Conservation (phyloP, 2,329 filamentous ascomycete genomes). For the Claviceps sorghi region DNA sequence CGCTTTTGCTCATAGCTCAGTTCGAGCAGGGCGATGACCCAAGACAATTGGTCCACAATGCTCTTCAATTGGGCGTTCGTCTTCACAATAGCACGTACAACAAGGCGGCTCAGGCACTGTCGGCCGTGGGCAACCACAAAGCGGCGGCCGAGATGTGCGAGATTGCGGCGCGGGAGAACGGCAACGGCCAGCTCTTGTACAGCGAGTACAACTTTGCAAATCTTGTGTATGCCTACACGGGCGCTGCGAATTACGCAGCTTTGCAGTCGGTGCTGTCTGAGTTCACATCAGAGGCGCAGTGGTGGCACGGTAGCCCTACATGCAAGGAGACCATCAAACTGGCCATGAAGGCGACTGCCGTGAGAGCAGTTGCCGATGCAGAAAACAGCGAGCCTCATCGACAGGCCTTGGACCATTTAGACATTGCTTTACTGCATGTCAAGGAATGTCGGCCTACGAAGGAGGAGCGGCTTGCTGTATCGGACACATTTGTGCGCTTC, state of each 20-base stretch:
- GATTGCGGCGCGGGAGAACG: conserved; percentile 22
- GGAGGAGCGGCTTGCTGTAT: conserved; percentile 9
- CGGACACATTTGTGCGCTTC: conserved; percentile 10
- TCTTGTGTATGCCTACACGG: conserved; percentile 21
- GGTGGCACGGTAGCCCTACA: conserved; percentile 23
- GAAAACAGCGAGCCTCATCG: conserved; percentile 10
- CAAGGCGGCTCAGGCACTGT: conserved; percentile 19
- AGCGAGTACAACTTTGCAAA: conserved; percentile 24
- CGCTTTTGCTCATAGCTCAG: conserved; percentile 24
- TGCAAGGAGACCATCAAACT: conserved; percentile 25
- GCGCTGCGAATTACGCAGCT: conserved; percentile 16
- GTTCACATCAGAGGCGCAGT: conserved; percentile 18
- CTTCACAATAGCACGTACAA: conserved; percentile 24
- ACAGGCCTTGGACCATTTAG: conserved; percentile 11
- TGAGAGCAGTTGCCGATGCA: conserved; percentile 10
- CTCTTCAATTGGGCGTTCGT: conserved; percentile 14
- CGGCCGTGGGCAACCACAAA: conserved; percentile 14
- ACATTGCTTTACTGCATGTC: conserved; percentile 13
- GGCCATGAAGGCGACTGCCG: conserved; percentile 21
- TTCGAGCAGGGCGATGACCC: conserved; percentile 20
- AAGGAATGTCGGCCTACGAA: conserved; percentile 10
- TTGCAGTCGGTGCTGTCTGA: conserved; percentile 16
- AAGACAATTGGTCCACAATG: conserved; percentile 13
- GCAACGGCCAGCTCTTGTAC: conserved; percentile 21
- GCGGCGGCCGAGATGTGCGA: conserved; percentile 20